Conservation (phyloP, 2,329 filamentous ascomycete species). For the Cercospora brassicicola region DNA sequence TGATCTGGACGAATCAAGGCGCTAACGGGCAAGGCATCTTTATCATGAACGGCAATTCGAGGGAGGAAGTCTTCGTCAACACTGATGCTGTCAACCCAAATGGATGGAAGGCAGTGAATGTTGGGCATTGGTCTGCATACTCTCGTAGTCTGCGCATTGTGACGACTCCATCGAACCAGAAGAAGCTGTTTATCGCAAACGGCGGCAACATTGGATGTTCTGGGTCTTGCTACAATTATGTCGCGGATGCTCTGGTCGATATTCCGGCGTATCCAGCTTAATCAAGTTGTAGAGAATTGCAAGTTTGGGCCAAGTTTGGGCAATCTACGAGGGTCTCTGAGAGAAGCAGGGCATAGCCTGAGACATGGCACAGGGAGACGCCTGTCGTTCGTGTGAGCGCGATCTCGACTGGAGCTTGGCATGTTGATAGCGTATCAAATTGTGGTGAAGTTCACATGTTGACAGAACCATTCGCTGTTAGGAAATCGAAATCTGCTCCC, state of each 20-base stretch:
- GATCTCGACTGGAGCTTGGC: too few relatives aligned
- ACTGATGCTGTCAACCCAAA: background rate
- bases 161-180: background rate
- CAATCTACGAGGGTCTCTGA: too few relatives aligned
- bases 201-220: background rate
- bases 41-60: background rate
- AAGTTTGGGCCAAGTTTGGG: too few relatives aligned
- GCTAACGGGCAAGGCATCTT: background rate
- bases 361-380: too few relatives aligned
- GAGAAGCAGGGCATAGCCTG: too few relatives aligned
- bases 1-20: background rate
- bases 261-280: too few relatives aligned
- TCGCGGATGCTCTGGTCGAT: background rate
- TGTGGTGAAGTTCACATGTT: too few relatives aligned
- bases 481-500: constrained; percentile 63
- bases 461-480: constrained; percentile 41
- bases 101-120: background rate
- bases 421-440: too few relatives aligned
- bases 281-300: too few relatives aligned
- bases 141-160: background rate
- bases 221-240: background rate
- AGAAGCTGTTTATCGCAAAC: background rate
- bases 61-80: background rate
- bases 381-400: too few relatives aligned
- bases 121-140: background rate